These are phyloP conservation scores for Sporobolus alterniflorus DNA, from an alignment of 202 grass and related monocot species.

Conservation along the genomic window DNA sequence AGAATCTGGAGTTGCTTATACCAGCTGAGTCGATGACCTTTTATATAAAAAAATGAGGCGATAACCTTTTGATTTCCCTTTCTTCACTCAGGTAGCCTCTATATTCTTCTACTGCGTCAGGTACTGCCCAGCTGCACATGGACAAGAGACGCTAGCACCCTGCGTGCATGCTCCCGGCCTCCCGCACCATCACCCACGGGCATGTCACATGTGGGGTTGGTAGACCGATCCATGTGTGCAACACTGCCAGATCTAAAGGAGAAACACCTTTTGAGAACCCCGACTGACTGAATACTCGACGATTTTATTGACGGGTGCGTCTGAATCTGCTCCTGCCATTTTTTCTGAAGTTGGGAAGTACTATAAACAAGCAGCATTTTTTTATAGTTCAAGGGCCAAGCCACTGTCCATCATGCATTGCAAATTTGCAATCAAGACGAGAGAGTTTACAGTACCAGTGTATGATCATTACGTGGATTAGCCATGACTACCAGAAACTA, in stretches of 20 bases:
- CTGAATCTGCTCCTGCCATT: not conserved
- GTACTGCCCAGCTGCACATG: constrained; percentile 27
- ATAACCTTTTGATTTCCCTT: not conserved
- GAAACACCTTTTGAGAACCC: not conserved
- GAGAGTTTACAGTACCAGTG: no score
- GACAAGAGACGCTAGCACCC: not conserved
- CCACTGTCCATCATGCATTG: no score
- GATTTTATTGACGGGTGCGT: not conserved
- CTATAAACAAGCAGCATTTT: constrained; percentile 18
- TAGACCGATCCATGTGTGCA: constrained; percentile 26
- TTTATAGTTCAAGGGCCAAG: no score
- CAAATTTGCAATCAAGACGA: no score
- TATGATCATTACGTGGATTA: no score
- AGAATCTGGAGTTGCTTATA: not conserved
- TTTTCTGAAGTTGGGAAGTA: no score
- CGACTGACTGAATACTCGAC: not conserved
- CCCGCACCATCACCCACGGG: constrained; percentile 8
- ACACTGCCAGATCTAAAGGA: constrained; percentile 18
- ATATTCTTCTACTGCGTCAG: constrained; percentile 21
- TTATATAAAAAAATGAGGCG: no score
- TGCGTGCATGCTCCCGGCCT: not conserved
- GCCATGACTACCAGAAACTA: no score
- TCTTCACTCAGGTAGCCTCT: constrained; percentile 16
- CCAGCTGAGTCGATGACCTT: not conserved
- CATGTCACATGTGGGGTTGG: constrained; percentile 40